Evolutionary conservation across 306 rosid genomes (phyloP).

Genomic region (Vigna unguiculata): DNA sequence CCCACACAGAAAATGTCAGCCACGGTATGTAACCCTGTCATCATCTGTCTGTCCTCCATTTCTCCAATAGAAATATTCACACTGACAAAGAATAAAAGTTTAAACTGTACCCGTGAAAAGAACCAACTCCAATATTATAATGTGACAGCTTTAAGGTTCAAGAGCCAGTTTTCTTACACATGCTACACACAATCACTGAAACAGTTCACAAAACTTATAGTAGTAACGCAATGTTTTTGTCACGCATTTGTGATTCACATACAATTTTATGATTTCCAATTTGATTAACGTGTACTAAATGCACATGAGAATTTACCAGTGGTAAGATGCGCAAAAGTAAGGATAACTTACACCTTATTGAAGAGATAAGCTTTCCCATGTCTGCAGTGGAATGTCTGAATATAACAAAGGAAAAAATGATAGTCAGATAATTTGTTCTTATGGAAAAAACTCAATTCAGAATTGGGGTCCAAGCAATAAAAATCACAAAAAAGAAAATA

Average conservation of each 20-base stretch:
- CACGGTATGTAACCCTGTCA: conserved; percentile 85
- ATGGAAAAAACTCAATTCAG: conserved; percentile 35
- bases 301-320: conserved; percentile 28
- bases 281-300: conserved; percentile 2
- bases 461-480: conserved; percentile 32
- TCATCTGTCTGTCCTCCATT: conserved; percentile 78
- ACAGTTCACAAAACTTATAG: conserved; percentile 8
- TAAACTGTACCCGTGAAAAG: conserved; percentile 31
- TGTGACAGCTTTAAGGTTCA: conserved; percentile 7
- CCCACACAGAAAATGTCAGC: conserved; percentile 94
- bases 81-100: conserved; percentile 58
- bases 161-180: conserved; percentile 18
- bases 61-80: conserved; percentile 75
- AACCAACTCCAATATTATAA: conserved; percentile 37
- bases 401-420: conserved; percentile 49
- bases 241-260: conserved; percentile 12
- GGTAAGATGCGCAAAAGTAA: conserved; percentile 43
- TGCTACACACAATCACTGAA: conserved; percentile 28
- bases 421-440: conserved; percentile 48
- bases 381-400: conserved; percentile 80
- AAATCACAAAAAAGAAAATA: background rate
- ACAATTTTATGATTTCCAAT: conserved; percentile 21
- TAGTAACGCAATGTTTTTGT: conserved; percentile 15
- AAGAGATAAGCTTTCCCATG: conserved; percentile 97
- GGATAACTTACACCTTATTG: conserved; percentile 89